Base-by-base conservation (phyloP, 371 early-diverging fungal genomes). In the Mucor sp. region DNA sequence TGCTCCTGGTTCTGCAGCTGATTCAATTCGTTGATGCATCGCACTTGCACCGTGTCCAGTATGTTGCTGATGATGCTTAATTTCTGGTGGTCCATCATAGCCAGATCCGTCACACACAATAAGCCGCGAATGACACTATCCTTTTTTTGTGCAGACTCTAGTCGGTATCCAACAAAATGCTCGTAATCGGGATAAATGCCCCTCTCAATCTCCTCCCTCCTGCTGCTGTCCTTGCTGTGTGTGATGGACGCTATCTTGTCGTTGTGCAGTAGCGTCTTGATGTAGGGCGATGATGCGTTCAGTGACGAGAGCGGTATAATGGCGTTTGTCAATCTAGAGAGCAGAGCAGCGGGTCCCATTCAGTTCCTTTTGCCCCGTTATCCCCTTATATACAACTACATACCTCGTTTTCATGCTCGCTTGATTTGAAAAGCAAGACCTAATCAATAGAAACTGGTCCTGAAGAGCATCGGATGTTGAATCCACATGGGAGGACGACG, bases 1-100 rank as follows among this genome's bases (percentile, higher is more conserved):
- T 78, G 79, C 41, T 85, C 83, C 28, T 77, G 78, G 27, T 76
- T 65, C 19, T 73, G 63, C 27, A 84, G 33, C 17, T 82, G 80
- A 53, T 78, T 80, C 55, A 87, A 57, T 67, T 87, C 87, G 32
- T 78, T 76, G 4, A 80, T 70, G 17, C 77, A 75, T 35, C 87
- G 78, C 23, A 62, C 47, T 11, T 81, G 67, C 0, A 81, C 74
- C 6, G 73, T 70, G 2, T 75, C 71, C 39, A 86, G 33, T 6
- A 85, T 58, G 1, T 50, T 41, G 3, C 39, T 50, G 2, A 68
- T 62, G 27, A 30, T 56, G 25, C 56, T 27, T 2, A 72, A 17
- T 21, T 44, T 50, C 33, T 23, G 39, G 6, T 25, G n/a, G 28
- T 60, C 47, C 32, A 72, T 69, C 15, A n/a, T 19, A 6, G 33